Percentiles rank a stretch among this genome's conserved stretches.
Conservation (phyloP, 2,329 filamentous ascomycete genomes). For the Chaetomiaceae sp. region DNA sequence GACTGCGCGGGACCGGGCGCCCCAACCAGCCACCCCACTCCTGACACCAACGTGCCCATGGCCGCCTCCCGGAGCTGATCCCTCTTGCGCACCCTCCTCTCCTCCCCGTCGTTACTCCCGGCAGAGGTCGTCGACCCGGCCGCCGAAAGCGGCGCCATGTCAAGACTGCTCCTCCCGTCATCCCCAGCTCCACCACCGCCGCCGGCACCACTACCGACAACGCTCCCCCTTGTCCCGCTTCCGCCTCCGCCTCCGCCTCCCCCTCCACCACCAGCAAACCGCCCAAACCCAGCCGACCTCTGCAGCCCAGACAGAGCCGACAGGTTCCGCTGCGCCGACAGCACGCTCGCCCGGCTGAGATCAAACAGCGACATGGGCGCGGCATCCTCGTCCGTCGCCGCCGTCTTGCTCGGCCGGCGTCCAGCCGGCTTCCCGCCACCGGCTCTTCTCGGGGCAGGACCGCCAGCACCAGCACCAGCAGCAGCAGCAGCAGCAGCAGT, state of each 20-base stretch:
- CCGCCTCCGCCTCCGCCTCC: background rate
- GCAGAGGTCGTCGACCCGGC: constrained; percentile 18
- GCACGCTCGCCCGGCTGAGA: constrained; percentile 57
- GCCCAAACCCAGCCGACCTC: constrained; percentile 36
- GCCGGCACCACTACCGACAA: background rate
- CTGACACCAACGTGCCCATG: constrained; percentile 61
- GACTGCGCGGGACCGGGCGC: constrained; percentile 34
- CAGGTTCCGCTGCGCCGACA: constrained; percentile 55
- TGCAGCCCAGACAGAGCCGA: constrained; percentile 52
- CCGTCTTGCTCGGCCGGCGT: constrained; percentile 14
- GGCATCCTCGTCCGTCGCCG: constrained; percentile 41
- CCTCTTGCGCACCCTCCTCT: constrained; percentile 58
- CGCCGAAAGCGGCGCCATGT: constrained; percentile 11
- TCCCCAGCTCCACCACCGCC: constrained; percentile 10
- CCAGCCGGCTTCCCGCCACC: too few relatives aligned
- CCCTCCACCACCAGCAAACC: constrained; percentile 29
- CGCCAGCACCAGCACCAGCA: too few relatives aligned
- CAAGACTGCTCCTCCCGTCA: constrained; percentile 14
- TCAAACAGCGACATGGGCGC: constrained; percentile 63
- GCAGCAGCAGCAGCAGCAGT: too few relatives aligned
- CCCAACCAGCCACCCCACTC: constrained; percentile 64
- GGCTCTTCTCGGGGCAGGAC: too few relatives aligned
- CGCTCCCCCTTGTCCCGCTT: background rate
- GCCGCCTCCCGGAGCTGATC: constrained; percentile 66
- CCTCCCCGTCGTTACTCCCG: constrained; percentile 18